phyloP scores from a whole-genome alignment of 106 monocot species.

The Dendrobium nobile region DNA sequence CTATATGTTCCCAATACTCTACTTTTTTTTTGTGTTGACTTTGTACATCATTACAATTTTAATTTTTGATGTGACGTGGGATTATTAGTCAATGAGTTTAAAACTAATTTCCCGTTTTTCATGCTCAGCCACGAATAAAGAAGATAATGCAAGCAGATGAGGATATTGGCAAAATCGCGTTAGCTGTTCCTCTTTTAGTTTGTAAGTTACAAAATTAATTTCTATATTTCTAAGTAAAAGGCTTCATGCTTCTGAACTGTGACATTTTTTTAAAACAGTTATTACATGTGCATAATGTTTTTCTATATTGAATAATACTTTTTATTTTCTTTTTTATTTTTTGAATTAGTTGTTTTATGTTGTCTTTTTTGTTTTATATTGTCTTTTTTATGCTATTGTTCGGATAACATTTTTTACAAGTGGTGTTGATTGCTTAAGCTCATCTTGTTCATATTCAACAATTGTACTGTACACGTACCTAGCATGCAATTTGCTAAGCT shows the following conservation, averaged over 20 bases:
- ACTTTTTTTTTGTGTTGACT: background rate
- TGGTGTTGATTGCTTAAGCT: background rate
- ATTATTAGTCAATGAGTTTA: background rate
- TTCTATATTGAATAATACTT: background rate
- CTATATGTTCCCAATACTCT: background rate
- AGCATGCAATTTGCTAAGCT: background rate
- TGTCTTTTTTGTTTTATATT: no score
- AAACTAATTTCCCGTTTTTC: slow-evolving; percentile 1
- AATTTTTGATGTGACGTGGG: background rate
- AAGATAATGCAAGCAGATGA: slow-evolving; percentile 97
- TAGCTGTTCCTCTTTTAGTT: slow-evolving; percentile 87
- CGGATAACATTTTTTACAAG: background rate
- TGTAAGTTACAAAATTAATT: slow-evolving; percentile 37
- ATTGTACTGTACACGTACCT: background rate
- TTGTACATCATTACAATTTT: background rate
- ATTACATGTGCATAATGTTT: background rate
- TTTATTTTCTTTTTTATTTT: background rate
- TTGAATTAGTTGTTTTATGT: background rate
- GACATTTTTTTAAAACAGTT: background rate
- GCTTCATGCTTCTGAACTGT: background rate
- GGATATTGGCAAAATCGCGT: slow-evolving; percentile 85
- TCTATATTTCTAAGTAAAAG: background rate
- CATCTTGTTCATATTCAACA: background rate
- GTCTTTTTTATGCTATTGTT: background rate
- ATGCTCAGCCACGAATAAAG: slow-evolving; percentile 66